Evolutionary conservation across 768 basidiomycete genomes (phyloP).

Genomic region (Russula abietina): DNA sequence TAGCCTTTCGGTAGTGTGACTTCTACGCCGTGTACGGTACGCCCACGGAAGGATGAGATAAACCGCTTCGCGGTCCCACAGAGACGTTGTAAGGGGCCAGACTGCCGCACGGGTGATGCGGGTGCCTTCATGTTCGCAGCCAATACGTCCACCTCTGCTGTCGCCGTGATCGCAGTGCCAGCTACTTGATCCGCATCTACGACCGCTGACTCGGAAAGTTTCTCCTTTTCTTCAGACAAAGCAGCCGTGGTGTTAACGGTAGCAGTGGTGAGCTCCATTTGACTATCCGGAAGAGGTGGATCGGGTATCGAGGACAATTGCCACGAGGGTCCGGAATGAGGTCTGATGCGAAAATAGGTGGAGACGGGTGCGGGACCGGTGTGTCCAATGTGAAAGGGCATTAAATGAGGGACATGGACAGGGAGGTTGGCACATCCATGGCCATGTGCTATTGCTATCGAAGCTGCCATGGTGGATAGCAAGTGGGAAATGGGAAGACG

Average conservation of each 20-base stretch:
- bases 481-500: too few species aligned
- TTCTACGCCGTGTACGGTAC: slow-evolving; percentile 62
- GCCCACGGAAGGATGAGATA: slow-evolving; percentile 66
- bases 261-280: background rate
- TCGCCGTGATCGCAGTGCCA: background rate
- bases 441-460: slow-evolving; percentile 5
- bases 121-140: background rate
- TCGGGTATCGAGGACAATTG: slow-evolving; percentile 8
- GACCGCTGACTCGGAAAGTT: background rate
- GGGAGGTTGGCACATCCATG: slow-evolving; percentile 3
- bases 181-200: background rate
- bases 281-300: background rate
- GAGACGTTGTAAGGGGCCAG: slow-evolving; percentile 10
- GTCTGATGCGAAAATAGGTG: slow-evolving; percentile 60
- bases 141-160: background rate
- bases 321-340: slow-evolving; percentile 24
- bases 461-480: background rate
- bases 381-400: slow-evolving; percentile 78
- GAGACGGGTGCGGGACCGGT: slow-evolving; percentile 67
- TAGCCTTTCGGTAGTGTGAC: slow-evolving; percentile 63
- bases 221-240: background rate
- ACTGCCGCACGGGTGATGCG: background rate
- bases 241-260: background rate
- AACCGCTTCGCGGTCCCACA: slow-evolving; percentile 35
- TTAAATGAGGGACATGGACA: slow-evolving; percentile 48